Percentiles rank a stretch among this genome's conserved stretches.
phyloP scores from a whole-genome alignment of 768 basidiomycete genomes.

The Atractiella rhizophila region DNA sequence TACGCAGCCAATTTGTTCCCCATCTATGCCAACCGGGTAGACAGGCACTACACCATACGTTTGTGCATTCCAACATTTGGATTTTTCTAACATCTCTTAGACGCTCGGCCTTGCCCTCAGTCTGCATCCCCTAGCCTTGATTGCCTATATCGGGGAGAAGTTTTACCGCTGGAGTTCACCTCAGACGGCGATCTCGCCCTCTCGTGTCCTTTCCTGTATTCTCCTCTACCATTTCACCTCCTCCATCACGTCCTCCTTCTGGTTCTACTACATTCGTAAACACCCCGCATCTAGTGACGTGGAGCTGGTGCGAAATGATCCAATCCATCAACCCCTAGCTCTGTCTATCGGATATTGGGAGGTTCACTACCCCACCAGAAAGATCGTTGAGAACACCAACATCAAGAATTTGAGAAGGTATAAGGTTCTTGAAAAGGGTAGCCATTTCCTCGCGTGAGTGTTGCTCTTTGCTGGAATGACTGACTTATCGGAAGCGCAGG shows the following conservation, averaged over 20 bases:
- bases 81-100: constrained; percentile 1
- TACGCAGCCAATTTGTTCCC: background rate
- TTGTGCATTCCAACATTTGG: too few species aligned
- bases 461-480: too few species aligned
- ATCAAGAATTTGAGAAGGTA: constrained; percentile 1
- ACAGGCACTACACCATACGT: too few species aligned
- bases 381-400: background rate
- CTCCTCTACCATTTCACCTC: constrained; percentile 8
- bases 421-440: constrained; percentile 4
- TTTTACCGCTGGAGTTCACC: constrained; percentile 8
- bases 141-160: constrained; percentile 8
- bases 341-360: constrained; percentile 4
- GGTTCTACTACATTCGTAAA: constrained; percentile 4
- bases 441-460: constrained; percentile 9
- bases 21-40: background rate
- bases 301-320: background rate
- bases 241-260: constrained; percentile 2
- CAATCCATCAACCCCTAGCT: constrained; percentile 3
- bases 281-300: background rate
- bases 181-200: constrained; percentile 2
- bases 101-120: constrained; percentile 6
- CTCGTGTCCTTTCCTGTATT: constrained; percentile 2
- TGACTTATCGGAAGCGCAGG: too few species aligned
- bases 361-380: constrained; percentile 1
- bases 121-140: constrained; percentile 1